These are phyloP conservation scores for Pseudodiploospora longispora DNA, from an alignment of 2,329 filamentous ascomycete species.

Conservation along the genomic window DNA sequence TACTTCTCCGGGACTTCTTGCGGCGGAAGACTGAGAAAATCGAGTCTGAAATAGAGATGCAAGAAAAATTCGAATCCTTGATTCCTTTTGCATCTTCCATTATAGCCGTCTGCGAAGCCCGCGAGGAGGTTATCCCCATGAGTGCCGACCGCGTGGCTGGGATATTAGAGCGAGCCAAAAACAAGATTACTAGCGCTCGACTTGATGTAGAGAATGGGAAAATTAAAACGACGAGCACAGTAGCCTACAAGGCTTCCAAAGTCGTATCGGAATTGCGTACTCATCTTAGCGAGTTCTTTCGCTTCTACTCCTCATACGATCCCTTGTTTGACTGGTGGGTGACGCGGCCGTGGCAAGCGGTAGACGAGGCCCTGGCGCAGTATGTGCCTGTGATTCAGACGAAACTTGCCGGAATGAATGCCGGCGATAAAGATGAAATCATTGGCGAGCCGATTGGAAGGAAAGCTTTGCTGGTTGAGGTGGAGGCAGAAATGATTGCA, in stretches of 20 bases:
- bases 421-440: slow-evolving; percentile 39
- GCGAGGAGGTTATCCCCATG: slow-evolving; percentile 35
- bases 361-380: slow-evolving; percentile 27
- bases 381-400: slow-evolving; percentile 30
- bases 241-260: slow-evolving; percentile 38
- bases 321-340: slow-evolving; percentile 52
- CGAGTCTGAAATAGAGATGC: slow-evolving; percentile 28
- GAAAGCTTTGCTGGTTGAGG: slow-evolving; percentile 40
- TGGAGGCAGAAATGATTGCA: slow-evolving; percentile 49
- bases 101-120: slow-evolving; percentile 37
- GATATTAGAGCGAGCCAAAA: slow-evolving; percentile 28
- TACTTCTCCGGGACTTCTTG: slow-evolving; percentile 42
- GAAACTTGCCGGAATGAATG: slow-evolving; percentile 36
- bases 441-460: slow-evolving; percentile 49
- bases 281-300: slow-evolving; percentile 37
- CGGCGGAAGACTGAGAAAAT: slow-evolving; percentile 27
- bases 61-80: slow-evolving; percentile 29
- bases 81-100: slow-evolving; percentile 37
- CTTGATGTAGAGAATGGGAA: slow-evolving; percentile 26
- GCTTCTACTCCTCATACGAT: slow-evolving; percentile 48
- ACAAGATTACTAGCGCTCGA: slow-evolving; percentile 23
- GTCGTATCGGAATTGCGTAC: slow-evolving; percentile 30
- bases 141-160: slow-evolving; percentile 34
- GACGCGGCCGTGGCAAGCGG: slow-evolving; percentile 31
- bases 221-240: slow-evolving; percentile 29